Evolutionary conservation across 2,329 filamentous ascomycete species (phyloP).

Genomic region (Basipetospora chlamydospora): DNA sequence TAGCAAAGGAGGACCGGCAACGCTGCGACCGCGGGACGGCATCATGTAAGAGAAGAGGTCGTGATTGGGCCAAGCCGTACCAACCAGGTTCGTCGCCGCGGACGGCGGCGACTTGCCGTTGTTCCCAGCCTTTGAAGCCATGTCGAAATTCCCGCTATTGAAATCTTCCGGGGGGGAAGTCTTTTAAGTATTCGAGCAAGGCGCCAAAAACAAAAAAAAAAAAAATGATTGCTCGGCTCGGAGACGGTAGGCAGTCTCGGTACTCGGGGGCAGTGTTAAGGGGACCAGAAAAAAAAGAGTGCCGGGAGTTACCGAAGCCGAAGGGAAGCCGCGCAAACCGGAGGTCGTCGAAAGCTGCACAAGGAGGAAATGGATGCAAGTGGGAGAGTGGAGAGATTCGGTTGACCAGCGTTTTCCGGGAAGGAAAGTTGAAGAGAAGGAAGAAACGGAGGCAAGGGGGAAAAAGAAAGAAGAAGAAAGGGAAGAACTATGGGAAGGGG

Average conservation of each 20-base stretch:
- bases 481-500: neutral
- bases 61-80: constrained; percentile 42
- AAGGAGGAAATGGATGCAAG: too few species aligned
- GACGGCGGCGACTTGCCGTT: constrained; percentile 64
- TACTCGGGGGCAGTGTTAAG: too few species aligned
- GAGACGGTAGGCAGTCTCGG: too few species aligned
- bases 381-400: too few species aligned
- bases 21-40: constrained; percentile 55
- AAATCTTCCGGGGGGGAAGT: too few species aligned
- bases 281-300: too few species aligned
- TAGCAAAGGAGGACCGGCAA: constrained; percentile 87
- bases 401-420: too few species aligned
- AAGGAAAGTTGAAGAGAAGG: constrained; percentile 1
- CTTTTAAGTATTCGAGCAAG: constrained; percentile 3
- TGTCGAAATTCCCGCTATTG: constrained; percentile 10
- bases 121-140: constrained; percentile 19
- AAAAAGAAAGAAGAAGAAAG: constrained; percentile 3
- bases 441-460: constrained; percentile 3
- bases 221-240: too few species aligned
- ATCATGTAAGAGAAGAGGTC: too few species aligned
- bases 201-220: constrained; percentile 4
- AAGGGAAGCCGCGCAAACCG: too few species aligned
- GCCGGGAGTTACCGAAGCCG: too few species aligned
- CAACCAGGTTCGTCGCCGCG: constrained; percentile 80
- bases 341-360: too few species aligned